Evolutionary conservation across 495 filamentous ascomycete species (phyloP), one percentile per base, ranked within the genome.

Genomic region (Neurospora intermedia): DNA sequence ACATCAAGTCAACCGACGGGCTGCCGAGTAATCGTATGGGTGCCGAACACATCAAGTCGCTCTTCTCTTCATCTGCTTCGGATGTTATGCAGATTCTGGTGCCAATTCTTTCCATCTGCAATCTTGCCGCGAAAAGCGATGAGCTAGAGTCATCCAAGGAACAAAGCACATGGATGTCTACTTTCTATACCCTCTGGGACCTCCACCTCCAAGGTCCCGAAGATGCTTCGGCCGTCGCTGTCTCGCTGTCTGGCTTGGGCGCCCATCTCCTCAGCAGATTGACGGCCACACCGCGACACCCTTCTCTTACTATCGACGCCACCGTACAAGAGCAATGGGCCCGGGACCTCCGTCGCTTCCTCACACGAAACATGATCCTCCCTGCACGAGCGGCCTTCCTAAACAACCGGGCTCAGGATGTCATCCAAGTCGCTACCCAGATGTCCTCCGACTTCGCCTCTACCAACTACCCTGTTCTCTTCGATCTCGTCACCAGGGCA

Each of bases 341-440:
- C 41, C 70, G 75, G 69, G 77, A 83, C 69, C 77, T 96, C 5
- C 89, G 92, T 72, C 85, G 85, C 2, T 83, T 94, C 23, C 77
- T 94, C 70, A 87, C 88, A n/a, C 85, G 86, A 39, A 90, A 93
- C 82, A 84, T 96, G 41, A 84, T 96, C 23, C 81, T 90, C 3
- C 93, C 92, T 5, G 87, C 89, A 41, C 89, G 89, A 69, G 79
- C 84, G 5, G 82, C 83, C 4, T 91, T 89, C 77, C 82, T 85
- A 54, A 86, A 78, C 76, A 82, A 73, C n/a, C 80, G 71, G 23
- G 82, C 80, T 41, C 71, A 79, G 70, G 76, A 83, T 10, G 76
- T 82, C 16, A 70, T 85, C 13, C 72, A 80, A 66, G 69, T 77
- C 11, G 79, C 81, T 4, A 74, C 85, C 9, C 77, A 78, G 16